Conservation (phyloP, 2,329 filamentous ascomycete genomes). For the Raffaelea deltoideospora region DNA sequence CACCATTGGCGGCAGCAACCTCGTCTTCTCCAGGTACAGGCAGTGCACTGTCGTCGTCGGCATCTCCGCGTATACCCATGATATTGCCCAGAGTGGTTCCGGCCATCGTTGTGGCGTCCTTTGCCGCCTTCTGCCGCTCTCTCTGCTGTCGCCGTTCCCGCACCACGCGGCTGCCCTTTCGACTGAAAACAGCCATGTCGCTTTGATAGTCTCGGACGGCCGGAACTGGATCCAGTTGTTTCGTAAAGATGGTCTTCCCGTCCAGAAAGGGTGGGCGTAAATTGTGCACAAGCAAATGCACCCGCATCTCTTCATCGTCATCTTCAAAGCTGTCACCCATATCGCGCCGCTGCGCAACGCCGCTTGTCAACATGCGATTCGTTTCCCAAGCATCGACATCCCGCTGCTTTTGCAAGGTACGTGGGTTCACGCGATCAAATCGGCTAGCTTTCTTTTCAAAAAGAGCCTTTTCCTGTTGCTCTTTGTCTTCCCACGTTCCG, state of each 20-base stretch:
- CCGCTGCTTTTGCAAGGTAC: conserved; percentile 72
- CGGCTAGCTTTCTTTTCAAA: conserved; percentile 67
- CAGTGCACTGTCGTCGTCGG: conserved; percentile 78
- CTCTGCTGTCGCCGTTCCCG: conserved; percentile 82
- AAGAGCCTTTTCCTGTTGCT: conserved; percentile 57
- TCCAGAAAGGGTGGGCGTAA: conserved; percentile 89
- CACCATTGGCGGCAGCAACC: conserved; percentile 17
- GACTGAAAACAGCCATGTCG: conserved; percentile 96
- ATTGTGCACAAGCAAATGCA: conserved; percentile 88
- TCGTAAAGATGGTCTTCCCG: conserved; percentile 90
- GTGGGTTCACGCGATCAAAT: conserved; percentile 50
- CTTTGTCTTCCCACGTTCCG: conserved; percentile 53
- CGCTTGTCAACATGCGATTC: conserved; percentile 93
- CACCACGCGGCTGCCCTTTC: conserved; percentile 87
- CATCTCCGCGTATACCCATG: conserved; percentile 91
- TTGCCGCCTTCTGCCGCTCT: conserved; percentile 84
- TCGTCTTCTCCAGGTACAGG: conserved; percentile 56
- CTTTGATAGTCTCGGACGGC: conserved; percentile 89
- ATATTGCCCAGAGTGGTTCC: conserved; percentile 88
- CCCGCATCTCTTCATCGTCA: conserved; percentile 76
- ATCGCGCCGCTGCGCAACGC: conserved; percentile 80
- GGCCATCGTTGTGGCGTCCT: conserved; percentile 84
- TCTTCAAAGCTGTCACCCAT: conserved; percentile 71
- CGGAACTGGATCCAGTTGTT: conserved; percentile 87
- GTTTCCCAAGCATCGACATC: conserved; percentile 98